Conservation (phyloP, 2,329 filamentous ascomycete genomes). For the Corynespora cassiicola region DNA sequence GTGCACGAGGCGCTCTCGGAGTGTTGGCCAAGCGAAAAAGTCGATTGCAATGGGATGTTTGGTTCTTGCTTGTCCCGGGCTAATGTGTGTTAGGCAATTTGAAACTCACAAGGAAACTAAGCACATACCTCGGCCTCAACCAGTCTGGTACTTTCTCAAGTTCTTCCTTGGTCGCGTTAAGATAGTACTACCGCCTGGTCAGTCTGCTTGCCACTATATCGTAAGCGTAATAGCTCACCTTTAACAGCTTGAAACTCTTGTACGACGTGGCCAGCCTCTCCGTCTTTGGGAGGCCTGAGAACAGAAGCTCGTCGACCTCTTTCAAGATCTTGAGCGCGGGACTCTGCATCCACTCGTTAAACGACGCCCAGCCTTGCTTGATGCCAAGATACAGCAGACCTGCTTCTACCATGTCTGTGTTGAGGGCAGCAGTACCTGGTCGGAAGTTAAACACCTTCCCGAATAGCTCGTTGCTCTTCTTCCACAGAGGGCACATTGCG, state of each 20-base stretch:
- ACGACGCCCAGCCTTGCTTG: constrained; percentile 34
- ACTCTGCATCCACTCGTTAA: constrained; percentile 36
- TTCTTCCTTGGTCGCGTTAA: constrained; percentile 31
- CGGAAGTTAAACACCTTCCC: constrained; percentile 30
- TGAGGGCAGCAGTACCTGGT: constrained; percentile 15
- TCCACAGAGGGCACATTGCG: constrained; percentile 32
- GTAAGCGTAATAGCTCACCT: constrained; percentile 18
- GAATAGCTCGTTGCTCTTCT: constrained; percentile 38
- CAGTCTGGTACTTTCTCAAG: constrained; percentile 34
- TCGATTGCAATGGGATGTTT: constrained; percentile 38
- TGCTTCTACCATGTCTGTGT: constrained; percentile 25
- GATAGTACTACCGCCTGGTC: constrained; percentile 30
- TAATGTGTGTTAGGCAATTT: constrained; percentile 9
- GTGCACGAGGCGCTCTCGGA: constrained; percentile 34
- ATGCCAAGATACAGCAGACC: constrained; percentile 37
- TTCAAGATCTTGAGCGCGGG: constrained; percentile 35
- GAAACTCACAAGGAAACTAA: neutral
- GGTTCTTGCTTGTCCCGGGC: constrained; percentile 27
- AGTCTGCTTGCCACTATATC: constrained; percentile 5
- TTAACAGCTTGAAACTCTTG: constrained; percentile 43
- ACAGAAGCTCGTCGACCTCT: constrained; percentile 36
- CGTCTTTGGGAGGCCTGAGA: constrained; percentile 28
- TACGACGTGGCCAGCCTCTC: constrained; percentile 35
- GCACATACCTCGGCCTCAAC: constrained; percentile 30
- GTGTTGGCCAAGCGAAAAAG: constrained; percentile 42